Conservation (phyloP, 768 basidiomycete genomes). For the Lentinula lateritia region DNA sequence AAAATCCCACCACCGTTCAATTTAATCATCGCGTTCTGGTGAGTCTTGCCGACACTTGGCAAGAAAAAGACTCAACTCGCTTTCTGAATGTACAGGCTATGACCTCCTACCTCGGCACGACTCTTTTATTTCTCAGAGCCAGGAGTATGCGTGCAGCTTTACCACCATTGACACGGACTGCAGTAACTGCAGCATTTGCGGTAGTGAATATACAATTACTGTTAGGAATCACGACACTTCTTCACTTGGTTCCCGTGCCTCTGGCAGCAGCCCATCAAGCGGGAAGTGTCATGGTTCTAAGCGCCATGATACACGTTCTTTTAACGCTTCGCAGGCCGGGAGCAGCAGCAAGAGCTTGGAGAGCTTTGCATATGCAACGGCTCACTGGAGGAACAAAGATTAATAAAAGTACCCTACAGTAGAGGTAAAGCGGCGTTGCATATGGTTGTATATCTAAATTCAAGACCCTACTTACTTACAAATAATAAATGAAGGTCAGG, state of each 20-base stretch:
- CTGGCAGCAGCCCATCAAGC: conserved; percentile 94
- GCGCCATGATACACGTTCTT: conserved; percentile 72
- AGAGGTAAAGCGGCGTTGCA: background rate
- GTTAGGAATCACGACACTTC: conserved; percentile 62
- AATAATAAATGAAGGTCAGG: background rate
- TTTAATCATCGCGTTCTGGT: conserved; percentile 94
- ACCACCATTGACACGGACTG: conserved; percentile 54
- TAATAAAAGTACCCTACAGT: conserved; percentile 1
- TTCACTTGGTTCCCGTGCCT: conserved; percentile 91
- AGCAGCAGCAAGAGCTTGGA: conserved; percentile 57
- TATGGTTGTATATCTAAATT: background rate
- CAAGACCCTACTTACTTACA: background rate
- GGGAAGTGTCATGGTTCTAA: conserved; percentile 85
- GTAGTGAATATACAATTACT: conserved; percentile 82
- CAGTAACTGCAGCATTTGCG: conserved; percentile 57
- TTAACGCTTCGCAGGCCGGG: conserved; percentile 69
- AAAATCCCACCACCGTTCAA: conserved; percentile 97
- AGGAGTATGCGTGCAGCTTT: conserved; percentile 53
- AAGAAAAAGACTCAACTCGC: background rate
- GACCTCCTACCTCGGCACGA: conserved; percentile 72
- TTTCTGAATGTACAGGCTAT: conserved; percentile 52
- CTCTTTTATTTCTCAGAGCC: conserved; percentile 45
- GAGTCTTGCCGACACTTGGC: conserved; percentile 23
- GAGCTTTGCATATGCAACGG: conserved; percentile 17
- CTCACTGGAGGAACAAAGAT: background rate